Percentiles rank a stretch among this genome's conserved stretches.
These are phyloP conservation scores for Phytopythium litorale DNA, from an alignment of 352 stramenopile genomes.

Conservation along the genomic window DNA sequence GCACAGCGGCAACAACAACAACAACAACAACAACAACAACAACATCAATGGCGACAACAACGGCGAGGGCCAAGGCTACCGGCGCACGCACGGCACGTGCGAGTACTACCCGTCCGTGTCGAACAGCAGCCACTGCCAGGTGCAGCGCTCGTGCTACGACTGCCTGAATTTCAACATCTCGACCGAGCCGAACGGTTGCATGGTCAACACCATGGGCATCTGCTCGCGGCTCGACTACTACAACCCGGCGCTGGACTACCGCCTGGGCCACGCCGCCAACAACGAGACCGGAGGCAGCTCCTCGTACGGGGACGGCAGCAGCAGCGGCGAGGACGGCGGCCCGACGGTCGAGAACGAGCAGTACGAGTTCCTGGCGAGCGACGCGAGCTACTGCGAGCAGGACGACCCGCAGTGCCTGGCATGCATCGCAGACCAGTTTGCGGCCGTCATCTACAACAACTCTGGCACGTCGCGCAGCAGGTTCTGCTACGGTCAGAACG, in stretches of 20 bases:
- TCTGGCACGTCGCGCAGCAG: constrained; percentile 24
- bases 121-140: constrained; percentile 29
- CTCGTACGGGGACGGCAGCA: constrained; percentile 12
- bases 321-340: constrained; percentile 7
- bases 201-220: constrained; percentile 24
- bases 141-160: constrained; percentile 44
- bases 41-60: not conserved
- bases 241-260: constrained; percentile 25
- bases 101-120: constrained; percentile 29
- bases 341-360: constrained; percentile 14
- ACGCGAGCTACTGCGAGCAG: constrained; percentile 31
- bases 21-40: constrained; percentile 3
- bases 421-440: constrained; percentile 30
- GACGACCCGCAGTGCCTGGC: constrained; percentile 31
- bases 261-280: constrained; percentile 21
- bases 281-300: constrained; percentile 12
- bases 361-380: constrained; percentile 23
- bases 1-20: constrained; percentile 1
- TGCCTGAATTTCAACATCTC: constrained; percentile 46
- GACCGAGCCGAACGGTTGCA: constrained; percentile 28
- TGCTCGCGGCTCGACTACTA: constrained; percentile 10
- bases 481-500: constrained; percentile 32
- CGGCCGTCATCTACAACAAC: constrained; percentile 36
- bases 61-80: constrained; percentile 15
- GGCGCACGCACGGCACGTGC: constrained; percentile 32